Conservation (phyloP, 1,284 basidiomycete genomes). For the Anthracocystis panici-leucophaei region DNA sequence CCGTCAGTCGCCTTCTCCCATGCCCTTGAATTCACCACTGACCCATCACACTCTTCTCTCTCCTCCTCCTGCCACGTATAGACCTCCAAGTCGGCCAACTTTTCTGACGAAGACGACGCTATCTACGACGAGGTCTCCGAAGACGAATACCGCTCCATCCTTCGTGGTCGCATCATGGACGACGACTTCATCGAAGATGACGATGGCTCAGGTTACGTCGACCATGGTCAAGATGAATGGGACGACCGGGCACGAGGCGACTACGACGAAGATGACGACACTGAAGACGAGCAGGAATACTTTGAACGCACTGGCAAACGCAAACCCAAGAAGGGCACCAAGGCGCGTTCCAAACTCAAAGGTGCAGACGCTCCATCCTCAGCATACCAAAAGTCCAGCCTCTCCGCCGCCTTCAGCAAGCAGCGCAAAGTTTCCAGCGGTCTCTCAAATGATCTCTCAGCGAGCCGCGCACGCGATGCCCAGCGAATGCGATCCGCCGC, state of each 20-base stretch:
- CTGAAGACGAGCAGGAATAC: slow-evolving; percentile 65
- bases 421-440: slow-evolving; percentile 32
- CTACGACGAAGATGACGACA: slow-evolving; percentile 72
- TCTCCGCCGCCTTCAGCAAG: slow-evolving; percentile 46
- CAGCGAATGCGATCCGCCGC: slow-evolving; percentile 36
- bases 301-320: slow-evolving; percentile 64
- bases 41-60: slow-evolving; percentile 4
- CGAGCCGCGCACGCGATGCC: slow-evolving; percentile 36
- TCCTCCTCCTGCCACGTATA: not conserved
- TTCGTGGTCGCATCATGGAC: slow-evolving; percentile 83
- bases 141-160: slow-evolving; percentile 87
- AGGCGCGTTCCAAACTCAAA: slow-evolving; percentile 45
- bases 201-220: slow-evolving; percentile 89
- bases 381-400: slow-evolving; percentile 37
- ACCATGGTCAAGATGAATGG: slow-evolving; percentile 97
- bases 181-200: slow-evolving; percentile 95
- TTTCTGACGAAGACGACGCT: slow-evolving; percentile 64
- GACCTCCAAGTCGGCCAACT: slow-evolving; percentile 24
- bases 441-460: slow-evolving; percentile 18
- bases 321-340: slow-evolving; percentile 63
- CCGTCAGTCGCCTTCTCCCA: not conserved
- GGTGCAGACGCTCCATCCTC: slow-evolving; percentile 16
- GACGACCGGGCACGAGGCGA: slow-evolving; percentile 56
- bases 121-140: slow-evolving; percentile 95
- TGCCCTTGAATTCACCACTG: not conserved